These are phyloP conservation scores for Solanum hybrid DNA, from an alignment of 305 asterid genomes.

Conservation along the genomic window DNA sequence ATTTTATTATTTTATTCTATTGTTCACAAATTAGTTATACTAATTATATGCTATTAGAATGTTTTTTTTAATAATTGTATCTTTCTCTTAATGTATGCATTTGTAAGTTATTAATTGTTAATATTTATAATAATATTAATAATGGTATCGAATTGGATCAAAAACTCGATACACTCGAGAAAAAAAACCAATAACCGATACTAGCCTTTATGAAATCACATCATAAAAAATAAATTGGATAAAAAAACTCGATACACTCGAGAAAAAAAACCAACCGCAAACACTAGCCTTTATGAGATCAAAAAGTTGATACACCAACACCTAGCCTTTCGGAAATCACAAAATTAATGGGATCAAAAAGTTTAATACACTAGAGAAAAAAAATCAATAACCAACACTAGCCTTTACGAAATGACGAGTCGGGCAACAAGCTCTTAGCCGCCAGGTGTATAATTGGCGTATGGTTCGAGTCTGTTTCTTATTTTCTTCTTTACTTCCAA, in stretches of 20 bases:
- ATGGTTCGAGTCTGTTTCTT: not conserved
- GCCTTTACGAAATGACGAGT: not conserved
- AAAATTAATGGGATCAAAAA: not conserved
- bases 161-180: too few species aligned
- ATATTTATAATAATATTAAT: too few species aligned
- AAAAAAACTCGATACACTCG: not conserved
- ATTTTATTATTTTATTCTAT: too few species aligned
- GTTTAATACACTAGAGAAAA: not conserved
- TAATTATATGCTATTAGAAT: too few species aligned
- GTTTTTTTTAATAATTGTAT: too few species aligned
- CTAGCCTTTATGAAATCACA: not conserved
- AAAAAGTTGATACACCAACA: not conserved
- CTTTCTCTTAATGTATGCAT: not conserved
- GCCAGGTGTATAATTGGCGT: not conserved
- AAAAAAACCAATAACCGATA: too few species aligned
- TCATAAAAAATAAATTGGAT: not conserved
- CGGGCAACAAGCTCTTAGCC: not conserved
- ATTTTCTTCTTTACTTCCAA: constrained; percentile 11
- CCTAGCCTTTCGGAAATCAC: not conserved
- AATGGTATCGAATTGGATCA: too few species aligned
- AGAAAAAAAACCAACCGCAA: too few species aligned
- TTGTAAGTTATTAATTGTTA: too few species aligned
- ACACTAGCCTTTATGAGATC: not conserved
- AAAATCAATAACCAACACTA: not conserved
- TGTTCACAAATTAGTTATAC: not conserved